Evolutionary conservation across 202 grass and related monocot genomes (phyloP).

Genomic region (Panicum hallii): DNA sequence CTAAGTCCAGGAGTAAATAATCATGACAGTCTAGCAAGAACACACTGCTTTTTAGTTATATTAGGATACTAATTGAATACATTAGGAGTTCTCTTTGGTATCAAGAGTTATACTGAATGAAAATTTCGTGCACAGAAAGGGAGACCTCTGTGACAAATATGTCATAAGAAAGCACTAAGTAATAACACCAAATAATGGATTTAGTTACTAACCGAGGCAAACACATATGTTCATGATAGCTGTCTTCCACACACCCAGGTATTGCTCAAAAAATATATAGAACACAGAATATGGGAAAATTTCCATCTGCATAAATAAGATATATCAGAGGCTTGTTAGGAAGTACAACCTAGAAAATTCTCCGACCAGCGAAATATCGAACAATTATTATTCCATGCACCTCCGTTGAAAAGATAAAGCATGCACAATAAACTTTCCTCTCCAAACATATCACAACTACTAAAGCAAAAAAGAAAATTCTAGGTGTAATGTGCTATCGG

Average conservation of each 20-base stretch:
- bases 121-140: neutral
- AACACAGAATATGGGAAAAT: conserved; percentile 98
- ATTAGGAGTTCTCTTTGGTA: conserved; percentile 22
- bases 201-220: conserved; percentile 77
- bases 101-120: conserved; percentile 15
- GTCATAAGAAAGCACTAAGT: conserved; percentile 27
- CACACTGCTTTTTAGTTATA: conserved; percentile 6
- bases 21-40: conserved; percentile 26
- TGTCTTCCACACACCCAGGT: conserved; percentile 90
- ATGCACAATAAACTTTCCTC: neutral
- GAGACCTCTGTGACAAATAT: conserved; percentile 5
- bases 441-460: conserved; percentile 17
- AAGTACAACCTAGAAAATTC: conserved; percentile 24
- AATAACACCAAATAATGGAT: conserved; percentile 16
- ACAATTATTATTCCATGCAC: conserved; percentile 19
- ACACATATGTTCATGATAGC: conserved; percentile 87
- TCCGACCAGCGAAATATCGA: neutral
- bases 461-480: neutral
- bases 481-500: conserved; percentile 1
- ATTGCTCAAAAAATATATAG: conserved; percentile 99
- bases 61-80: conserved; percentile 21
- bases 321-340: conserved; percentile 34
- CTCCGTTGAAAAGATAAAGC: conserved; percentile 25
- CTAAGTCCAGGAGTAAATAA: conserved; percentile 22
- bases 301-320: conserved; percentile 70